phyloP scores from a whole-genome alignment of 768 basidiomycete species.

The Boletellus ananiceps region DNA sequence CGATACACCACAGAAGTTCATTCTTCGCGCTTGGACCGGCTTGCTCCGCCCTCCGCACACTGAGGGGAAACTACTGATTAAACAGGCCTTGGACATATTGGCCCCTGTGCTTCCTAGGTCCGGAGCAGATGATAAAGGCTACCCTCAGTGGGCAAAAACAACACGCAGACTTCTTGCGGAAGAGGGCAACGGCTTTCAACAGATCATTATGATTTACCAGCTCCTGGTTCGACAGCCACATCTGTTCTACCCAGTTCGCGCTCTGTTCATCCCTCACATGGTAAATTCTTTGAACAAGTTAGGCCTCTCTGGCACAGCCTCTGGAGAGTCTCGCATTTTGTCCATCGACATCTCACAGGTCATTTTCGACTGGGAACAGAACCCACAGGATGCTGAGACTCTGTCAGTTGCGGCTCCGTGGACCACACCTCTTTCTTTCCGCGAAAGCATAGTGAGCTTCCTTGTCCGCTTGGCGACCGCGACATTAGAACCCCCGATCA shows the following conservation, averaged over 20 bases:
- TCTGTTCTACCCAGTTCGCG: constrained; percentile 89
- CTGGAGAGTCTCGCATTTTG: constrained; percentile 74
- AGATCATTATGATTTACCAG: constrained; percentile 82
- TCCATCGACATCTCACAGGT: constrained; percentile 90
- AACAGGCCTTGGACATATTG: constrained; percentile 83
- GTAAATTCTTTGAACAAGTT: constrained; percentile 85
- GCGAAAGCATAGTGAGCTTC: constrained; percentile 93
- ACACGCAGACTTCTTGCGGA: constrained; percentile 84
- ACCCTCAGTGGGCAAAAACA: constrained; percentile 79
- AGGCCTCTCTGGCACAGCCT: constrained; percentile 70
- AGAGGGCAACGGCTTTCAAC: constrained; percentile 67
- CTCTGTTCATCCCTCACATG: constrained; percentile 90
- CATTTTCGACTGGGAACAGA: constrained; percentile 91
- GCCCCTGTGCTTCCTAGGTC: constrained; percentile 74
- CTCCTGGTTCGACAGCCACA: constrained; percentile 88
- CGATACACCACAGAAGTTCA: constrained; percentile 87
- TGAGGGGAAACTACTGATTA: constrained; percentile 70
- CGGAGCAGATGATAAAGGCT: constrained; percentile 53
- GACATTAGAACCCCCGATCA: constrained; percentile 43
- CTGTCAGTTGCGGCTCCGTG: constrained; percentile 39
- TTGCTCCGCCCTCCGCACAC: constrained; percentile 77
- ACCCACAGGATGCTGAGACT: constrained; percentile 33
- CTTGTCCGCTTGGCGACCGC: constrained; percentile 86
- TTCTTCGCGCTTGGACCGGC: constrained; percentile 86
- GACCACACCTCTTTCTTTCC: constrained; percentile 72